Evolutionary conservation across 108 stramenopile genomes (phyloP).

Genomic region (Cylindrotheca closterium): DNA sequence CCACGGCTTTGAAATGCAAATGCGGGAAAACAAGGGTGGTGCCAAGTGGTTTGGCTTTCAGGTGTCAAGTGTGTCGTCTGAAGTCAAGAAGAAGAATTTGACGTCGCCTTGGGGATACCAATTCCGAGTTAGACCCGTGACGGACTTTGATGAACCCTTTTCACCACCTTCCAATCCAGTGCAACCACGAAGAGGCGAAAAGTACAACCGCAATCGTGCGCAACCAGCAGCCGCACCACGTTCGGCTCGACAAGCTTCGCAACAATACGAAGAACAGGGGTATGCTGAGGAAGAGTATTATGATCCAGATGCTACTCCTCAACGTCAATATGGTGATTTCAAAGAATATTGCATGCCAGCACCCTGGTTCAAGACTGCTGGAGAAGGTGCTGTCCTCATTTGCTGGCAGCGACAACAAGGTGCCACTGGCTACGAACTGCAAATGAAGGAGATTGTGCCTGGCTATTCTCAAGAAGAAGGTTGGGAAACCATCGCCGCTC

Average conservation of each 20-base stretch:
- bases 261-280: conserved; percentile 2
- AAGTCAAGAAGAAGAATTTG: conserved; percentile 67
- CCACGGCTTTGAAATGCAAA: conserved; percentile 59
- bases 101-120: conserved; percentile 46
- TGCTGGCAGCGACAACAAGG: conserved; percentile 41
- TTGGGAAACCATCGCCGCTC: conserved; percentile 67
- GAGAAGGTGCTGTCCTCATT: conserved; percentile 53
- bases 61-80: conserved; percentile 34
- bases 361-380: conserved; percentile 43
- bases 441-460: conserved; percentile 74
- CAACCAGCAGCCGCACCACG: background rate
- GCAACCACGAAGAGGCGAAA: background rate
- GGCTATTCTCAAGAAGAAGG: conserved; percentile 13
- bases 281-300: background rate
- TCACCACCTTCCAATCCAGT: conserved; percentile 44
- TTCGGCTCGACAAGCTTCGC: background rate
- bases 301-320: background rate
- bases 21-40: conserved; percentile 63
- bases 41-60: conserved; percentile 58
- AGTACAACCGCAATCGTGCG: background rate
- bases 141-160: conserved; percentile 40
- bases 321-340: background rate
- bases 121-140: conserved; percentile 63
- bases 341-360: conserved; percentile 28
- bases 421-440: conserved; percentile 53